Evolutionary conservation across 257 asterid species (phyloP), one percentile per base, ranked within the genome.

Genomic region (Salvia hispanica): DNA sequence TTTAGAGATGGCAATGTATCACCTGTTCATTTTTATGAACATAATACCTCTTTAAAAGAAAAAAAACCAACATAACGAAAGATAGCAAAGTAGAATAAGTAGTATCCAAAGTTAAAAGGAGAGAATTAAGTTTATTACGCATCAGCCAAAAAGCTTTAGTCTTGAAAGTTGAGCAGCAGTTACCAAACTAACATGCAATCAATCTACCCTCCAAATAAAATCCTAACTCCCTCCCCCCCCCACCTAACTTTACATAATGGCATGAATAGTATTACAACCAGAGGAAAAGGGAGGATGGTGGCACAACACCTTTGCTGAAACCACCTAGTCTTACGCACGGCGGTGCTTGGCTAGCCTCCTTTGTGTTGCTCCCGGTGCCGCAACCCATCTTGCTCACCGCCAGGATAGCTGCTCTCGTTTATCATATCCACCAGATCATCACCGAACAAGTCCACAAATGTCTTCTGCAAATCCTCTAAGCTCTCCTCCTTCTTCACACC

Each of bases 401-500:
- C 31, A 25, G 72, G 81, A 81, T 87, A 84, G 15, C 40, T 75
- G 0, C 62, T 59, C 62, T 52, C 80, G 15, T 58, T 65, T 58
- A 78, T 72, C 92, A 81, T 82, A 58, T 72, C 76, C 9, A 81
- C 85, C 67, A 89, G 72, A 81, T 92, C 98, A 12, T 81, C 88
- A 12, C 98, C 98, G 65, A 92, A 92, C 88, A 89, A 77, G 1
- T 92, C 96, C 74, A 87, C 87, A 16, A 92, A 92, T 4, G 95
- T 81, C 70, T 83, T 82, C 81, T 87, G 96, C 69, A 89, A 83
- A 71, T 92, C 98, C 82, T 89, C 98, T 5, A 92, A 14, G 74
- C 92, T 89, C 86, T 89, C 98, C 74, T 83, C 96, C 76, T 55
- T n/a, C n/a, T n/a, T 0, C 73, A 52, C 44, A 66, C 5, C 66